phyloP scores from a whole-genome alignment of 2,329 filamentous ascomycete species.

The Pestalotiopsis sp. region DNA sequence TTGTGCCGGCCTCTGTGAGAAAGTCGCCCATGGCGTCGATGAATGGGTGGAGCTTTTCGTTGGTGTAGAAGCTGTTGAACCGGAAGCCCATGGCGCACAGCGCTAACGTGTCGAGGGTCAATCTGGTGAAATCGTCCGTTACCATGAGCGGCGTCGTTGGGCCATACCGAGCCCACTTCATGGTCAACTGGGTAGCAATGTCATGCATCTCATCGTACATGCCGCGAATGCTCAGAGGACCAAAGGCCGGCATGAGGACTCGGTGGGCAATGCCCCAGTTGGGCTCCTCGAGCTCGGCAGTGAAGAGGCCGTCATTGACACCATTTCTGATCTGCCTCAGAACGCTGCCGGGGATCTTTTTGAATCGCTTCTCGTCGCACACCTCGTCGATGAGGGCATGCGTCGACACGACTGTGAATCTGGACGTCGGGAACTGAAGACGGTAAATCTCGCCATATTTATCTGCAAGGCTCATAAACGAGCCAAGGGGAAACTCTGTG shows the following conservation, averaged over 20 bases:
- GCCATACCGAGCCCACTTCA: constrained; percentile 55
- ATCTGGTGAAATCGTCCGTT: constrained; percentile 62
- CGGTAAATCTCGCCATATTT: constrained; percentile 69
- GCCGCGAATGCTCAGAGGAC: constrained; percentile 51
- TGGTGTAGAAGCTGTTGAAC: constrained; percentile 62
- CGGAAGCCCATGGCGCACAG: constrained; percentile 61
- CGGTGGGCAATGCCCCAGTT: constrained; percentile 59
- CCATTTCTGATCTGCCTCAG: constrained; percentile 59
- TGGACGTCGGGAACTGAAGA: constrained; percentile 50
- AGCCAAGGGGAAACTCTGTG: constrained; percentile 55
- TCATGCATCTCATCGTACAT: constrained; percentile 60
- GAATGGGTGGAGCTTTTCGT: constrained; percentile 56
- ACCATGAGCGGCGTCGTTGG: constrained; percentile 49
- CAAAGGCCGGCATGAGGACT: constrained; percentile 55
- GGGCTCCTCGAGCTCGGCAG: constrained; percentile 29
- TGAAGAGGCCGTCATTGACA: constrained; percentile 33
- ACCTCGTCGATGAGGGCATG: constrained; percentile 62
- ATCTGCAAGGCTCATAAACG: constrained; percentile 60
- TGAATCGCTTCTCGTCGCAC: constrained; percentile 67
- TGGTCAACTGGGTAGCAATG: constrained; percentile 52
- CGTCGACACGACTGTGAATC: constrained; percentile 53
- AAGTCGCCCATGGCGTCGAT: constrained; percentile 54
- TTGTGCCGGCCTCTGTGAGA: constrained; percentile 45
- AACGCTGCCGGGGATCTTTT: constrained; percentile 53
- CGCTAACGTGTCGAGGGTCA: constrained; percentile 65